Conservation (phyloP, 495 filamentous ascomycete species). For the Penicillium coffeae region DNA sequence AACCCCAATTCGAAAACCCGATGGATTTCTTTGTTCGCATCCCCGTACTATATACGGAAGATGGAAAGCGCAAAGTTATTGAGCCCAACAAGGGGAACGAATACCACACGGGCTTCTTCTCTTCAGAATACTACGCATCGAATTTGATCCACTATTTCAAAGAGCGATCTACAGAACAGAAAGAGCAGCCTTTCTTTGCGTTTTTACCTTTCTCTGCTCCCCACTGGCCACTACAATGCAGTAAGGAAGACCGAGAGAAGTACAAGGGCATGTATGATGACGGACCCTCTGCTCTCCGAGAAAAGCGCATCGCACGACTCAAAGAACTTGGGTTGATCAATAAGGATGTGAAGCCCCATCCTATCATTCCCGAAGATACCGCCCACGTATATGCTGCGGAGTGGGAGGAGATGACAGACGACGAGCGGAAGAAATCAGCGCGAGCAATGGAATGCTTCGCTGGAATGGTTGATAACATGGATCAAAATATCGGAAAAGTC, state of each 20-base stretch:
- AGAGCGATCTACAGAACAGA: conserved; percentile 36
- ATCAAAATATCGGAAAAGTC: conserved; percentile 48
- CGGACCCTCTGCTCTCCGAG: conserved; percentile 32
- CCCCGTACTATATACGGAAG: not conserved
- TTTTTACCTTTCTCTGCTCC: conserved; percentile 41
- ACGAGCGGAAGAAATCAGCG: conserved; percentile 29
- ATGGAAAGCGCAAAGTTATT: conserved; percentile 2
- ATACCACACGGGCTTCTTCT: conserved; percentile 37
- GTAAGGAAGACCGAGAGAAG: conserved; percentile 24
- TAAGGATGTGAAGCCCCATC: conserved; percentile 23
- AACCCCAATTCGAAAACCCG: conserved; percentile 36
- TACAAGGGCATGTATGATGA: conserved; percentile 39
- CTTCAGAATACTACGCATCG: conserved; percentile 34
- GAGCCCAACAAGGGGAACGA: conserved; percentile 17
- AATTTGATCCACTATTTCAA: conserved; percentile 35
- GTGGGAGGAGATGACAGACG: conserved; percentile 7
- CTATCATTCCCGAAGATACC: not conserved
- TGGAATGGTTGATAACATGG: conserved; percentile 51
- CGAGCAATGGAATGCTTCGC: conserved; percentile 52
- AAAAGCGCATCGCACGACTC: conserved; percentile 26
- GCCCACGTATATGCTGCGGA: too few species aligned
- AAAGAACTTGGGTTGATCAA: conserved; percentile 32
- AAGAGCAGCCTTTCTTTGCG: conserved; percentile 37
- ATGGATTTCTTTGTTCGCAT: not conserved
- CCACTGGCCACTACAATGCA: conserved; percentile 41